A percentile compares a stretch with the other conserved stretches of the same genome.
Conservation (phyloP, 495 filamentous ascomycete genomes). For the Lasiosphaeria ovina region DNA sequence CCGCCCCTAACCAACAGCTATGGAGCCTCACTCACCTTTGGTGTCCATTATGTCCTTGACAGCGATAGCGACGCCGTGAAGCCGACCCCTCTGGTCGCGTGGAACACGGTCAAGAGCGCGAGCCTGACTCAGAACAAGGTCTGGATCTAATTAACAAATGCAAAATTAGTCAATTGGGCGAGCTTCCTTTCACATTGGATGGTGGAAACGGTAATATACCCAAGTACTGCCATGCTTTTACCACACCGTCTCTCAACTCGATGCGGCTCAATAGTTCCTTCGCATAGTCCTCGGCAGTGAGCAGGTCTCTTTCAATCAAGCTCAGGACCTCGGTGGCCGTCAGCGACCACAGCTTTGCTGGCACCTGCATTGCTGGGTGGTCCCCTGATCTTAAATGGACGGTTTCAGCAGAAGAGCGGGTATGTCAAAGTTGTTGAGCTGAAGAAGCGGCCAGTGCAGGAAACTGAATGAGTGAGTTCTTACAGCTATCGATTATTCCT, state of each 20-base stretch:
- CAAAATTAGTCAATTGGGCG: neutral
- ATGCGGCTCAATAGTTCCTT: conserved; percentile 52
- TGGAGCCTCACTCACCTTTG: conserved; percentile 24
- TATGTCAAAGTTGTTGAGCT: too few relatives aligned
- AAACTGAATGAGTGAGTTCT: too few relatives aligned
- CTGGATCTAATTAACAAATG: neutral
- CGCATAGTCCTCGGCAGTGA: conserved; percentile 57
- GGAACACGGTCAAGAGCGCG: conserved; percentile 50
- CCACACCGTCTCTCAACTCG: conserved; percentile 41
- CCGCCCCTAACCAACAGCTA: too few relatives aligned
- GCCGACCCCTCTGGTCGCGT: conserved; percentile 43
- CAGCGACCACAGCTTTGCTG: neutral
- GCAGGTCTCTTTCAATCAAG: neutral
- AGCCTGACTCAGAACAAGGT: conserved; percentile 33
- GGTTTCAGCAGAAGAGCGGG: too few relatives aligned
- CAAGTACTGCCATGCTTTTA: conserved; percentile 56
- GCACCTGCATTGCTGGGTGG: too few relatives aligned
- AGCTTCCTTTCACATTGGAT: too few relatives aligned
- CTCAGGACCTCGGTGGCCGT: conserved; percentile 2
- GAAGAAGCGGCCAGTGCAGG: too few relatives aligned
- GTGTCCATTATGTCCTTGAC: conserved; percentile 61
- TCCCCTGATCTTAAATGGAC: too few relatives aligned
- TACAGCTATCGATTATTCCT: too few relatives aligned
- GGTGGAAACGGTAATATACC: conserved; percentile 22
- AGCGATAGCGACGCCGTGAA: conserved; percentile 55